Conservation (phyloP, 2,329 filamentous ascomycete genomes). For the Cryphonectria carpinicola region DNA sequence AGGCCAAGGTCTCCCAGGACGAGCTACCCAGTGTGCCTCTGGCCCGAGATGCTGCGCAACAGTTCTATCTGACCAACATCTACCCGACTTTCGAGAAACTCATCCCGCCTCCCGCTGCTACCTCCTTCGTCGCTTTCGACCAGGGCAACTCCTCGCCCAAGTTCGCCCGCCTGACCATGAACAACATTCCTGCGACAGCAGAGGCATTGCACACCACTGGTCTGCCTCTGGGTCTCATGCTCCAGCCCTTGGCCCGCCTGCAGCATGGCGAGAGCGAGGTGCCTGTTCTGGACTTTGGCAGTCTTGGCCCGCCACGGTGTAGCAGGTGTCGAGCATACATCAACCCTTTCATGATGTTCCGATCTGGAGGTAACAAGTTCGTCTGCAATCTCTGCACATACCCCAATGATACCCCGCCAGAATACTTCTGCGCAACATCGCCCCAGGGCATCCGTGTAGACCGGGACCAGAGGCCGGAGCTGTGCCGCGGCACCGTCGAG, state of each 20-base stretch:
- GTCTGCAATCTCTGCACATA: conserved; percentile 98
- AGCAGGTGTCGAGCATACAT: conserved; percentile 94
- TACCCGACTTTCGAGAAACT: conserved; percentile 97
- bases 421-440: conserved; percentile 92
- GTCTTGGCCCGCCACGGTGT: conserved; percentile 86
- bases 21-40: conserved; percentile 90
- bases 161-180: conserved; percentile 87
- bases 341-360: conserved; percentile 99
- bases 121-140: conserved; percentile 91
- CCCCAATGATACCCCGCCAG: conserved; percentile 87
- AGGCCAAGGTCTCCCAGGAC: conserved; percentile 82
- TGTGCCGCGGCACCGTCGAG: conserved; percentile 90
- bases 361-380: conserved; percentile 91
- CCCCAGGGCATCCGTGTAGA: conserved; percentile 86
- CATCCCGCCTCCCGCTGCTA: conserved; percentile 82
- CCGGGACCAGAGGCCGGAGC: conserved; percentile 83
- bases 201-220: conserved; percentile 82
- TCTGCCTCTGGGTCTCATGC: conserved; percentile 81
- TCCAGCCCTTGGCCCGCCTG: conserved; percentile 85
- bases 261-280: conserved; percentile 85
- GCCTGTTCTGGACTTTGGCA: conserved; percentile 93
- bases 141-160: conserved; percentile 97
- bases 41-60: conserved; percentile 80
- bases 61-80: conserved; percentile 82
- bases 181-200: conserved; percentile 83